These are phyloP conservation scores for Cryphonectria carpinicola DNA, from an alignment of 2,329 filamentous ascomycete genomes.

Conservation along the genomic window DNA sequence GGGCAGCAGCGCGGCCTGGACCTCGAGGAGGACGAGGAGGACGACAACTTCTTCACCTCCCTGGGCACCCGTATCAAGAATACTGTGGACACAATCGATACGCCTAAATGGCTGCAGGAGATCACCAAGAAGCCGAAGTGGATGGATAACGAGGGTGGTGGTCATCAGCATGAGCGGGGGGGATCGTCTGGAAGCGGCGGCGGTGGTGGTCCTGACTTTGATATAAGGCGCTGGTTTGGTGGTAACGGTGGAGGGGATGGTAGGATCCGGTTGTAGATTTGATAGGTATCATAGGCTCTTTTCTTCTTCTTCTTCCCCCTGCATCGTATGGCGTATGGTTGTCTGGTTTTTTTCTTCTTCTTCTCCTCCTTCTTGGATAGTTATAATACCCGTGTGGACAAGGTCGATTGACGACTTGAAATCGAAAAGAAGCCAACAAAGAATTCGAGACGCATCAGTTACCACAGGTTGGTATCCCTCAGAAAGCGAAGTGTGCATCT, in stretches of 20 bases:
- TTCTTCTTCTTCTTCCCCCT: not conserved
- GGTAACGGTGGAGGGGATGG: conserved; percentile 47
- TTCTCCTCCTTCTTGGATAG: conserved; percentile 16
- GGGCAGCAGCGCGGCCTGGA: conserved; percentile 33
- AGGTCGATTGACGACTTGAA: not conserved
- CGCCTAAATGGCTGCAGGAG: conserved; percentile 81
- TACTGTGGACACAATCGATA: conserved; percentile 81
- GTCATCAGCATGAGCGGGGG: conserved; percentile 34
- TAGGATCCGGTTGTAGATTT: conserved; percentile 37
- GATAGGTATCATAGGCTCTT: conserved; percentile 8
- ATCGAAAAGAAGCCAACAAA: not conserved
- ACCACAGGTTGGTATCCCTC: not conserved
- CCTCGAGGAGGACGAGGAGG: conserved; percentile 52
- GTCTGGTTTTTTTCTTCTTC: not conserved
- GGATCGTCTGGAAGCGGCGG: conserved; percentile 31
- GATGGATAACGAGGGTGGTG: conserved; percentile 67
- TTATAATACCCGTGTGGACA: conserved; percentile 11
- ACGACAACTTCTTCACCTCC: conserved; percentile 81
- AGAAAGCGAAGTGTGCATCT: not conserved
- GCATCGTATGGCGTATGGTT: conserved; percentile 14
- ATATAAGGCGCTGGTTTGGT: conserved; percentile 64
- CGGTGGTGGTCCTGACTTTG: conserved; percentile 39
- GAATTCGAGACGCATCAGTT: not conserved
- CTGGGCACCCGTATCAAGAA: conserved; percentile 88
- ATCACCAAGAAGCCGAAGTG: conserved; percentile 78